A percentile compares a stretch with the other conserved stretches of the same genome.
These are phyloP conservation scores for Prosopis cineraria DNA, from an alignment of 306 rosid genomes.

Conservation along the genomic window DNA sequence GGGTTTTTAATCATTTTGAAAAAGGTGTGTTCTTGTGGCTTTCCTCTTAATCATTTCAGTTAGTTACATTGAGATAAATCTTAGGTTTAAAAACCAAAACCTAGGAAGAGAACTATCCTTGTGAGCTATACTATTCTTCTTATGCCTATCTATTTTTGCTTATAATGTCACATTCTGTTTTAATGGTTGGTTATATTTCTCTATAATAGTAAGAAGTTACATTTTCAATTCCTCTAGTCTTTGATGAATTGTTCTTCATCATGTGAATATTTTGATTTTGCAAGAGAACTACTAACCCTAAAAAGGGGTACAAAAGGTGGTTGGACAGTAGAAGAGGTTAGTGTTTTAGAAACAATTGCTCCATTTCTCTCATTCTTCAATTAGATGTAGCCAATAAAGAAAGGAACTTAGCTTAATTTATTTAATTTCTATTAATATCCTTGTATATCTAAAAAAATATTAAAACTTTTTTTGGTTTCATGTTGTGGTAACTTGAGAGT, in stretches of 20 bases:
- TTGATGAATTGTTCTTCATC: constrained; percentile 20
- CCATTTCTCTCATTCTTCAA: neutral
- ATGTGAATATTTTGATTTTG: constrained; percentile 24
- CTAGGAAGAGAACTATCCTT: no score
- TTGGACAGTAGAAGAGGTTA: constrained; percentile 95
- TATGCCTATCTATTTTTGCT: neutral
- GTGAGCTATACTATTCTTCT: neutral
- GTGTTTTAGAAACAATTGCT: constrained; percentile 22
- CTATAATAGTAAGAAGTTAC: neutral
- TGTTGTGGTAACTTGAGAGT: constrained; percentile 23
- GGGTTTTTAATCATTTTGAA: no score
- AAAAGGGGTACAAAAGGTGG: constrained; percentile 98
- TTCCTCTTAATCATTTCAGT: no score
- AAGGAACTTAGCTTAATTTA: constrained; percentile 19
- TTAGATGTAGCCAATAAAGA: constrained; percentile 37
- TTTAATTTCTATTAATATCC: neutral
- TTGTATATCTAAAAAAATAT: constrained; percentile 8
- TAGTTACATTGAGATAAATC: no score
- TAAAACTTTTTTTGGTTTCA: neutral
- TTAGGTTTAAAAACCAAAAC: no score
- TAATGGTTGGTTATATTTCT: neutral
- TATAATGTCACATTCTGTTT: neutral
- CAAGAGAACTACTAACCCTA: constrained; percentile 91
- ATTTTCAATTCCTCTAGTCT: constrained; percentile 5
- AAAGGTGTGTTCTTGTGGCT: no score